These are phyloP conservation scores for Aspergillus sp. DNA, from an alignment of 2,329 filamentous ascomycete genomes.

Conservation along the genomic window DNA sequence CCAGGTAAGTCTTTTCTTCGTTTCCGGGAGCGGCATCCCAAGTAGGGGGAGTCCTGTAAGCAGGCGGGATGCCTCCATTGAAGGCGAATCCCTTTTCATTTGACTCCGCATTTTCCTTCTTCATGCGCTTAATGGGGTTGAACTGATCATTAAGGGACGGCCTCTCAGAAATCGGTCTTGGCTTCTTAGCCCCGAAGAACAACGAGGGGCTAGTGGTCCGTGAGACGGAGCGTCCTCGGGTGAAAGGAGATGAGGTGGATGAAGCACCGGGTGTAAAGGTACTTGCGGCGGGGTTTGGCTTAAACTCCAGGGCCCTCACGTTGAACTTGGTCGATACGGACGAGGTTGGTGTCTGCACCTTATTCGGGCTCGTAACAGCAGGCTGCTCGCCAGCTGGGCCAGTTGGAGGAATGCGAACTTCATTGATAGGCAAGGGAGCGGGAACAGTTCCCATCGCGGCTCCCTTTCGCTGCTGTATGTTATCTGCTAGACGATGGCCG, in stretches of 20 bases:
- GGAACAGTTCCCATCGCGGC: slow-evolving; percentile 47
- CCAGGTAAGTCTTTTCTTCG: slow-evolving; percentile 74
- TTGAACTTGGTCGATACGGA: slow-evolving; percentile 59
- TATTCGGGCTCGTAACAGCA: slow-evolving; percentile 45
- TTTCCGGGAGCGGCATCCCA: slow-evolving; percentile 76
- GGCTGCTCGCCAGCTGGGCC: slow-evolving; percentile 66
- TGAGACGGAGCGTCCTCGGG: slow-evolving; percentile 53
- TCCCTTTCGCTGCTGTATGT: slow-evolving; percentile 56
- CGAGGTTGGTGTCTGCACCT: slow-evolving; percentile 57
- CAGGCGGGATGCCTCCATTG: slow-evolving; percentile 80
- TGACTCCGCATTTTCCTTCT: slow-evolving; percentile 61
- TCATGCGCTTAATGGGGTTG: slow-evolving; percentile 69
- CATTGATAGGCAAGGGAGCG: slow-evolving; percentile 60
- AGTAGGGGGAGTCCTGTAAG: slow-evolving; percentile 80
- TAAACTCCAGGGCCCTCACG: slow-evolving; percentile 72
- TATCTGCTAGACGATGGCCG: slow-evolving; percentile 54
- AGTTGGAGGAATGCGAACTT: slow-evolving; percentile 71
- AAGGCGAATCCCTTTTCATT: slow-evolving; percentile 65
- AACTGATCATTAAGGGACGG: slow-evolving; percentile 58
- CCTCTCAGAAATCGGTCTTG: slow-evolving; percentile 60
- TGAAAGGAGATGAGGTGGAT: slow-evolving; percentile 66
- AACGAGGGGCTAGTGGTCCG: slow-evolving; percentile 52
- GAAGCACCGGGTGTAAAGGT: slow-evolving; percentile 72
- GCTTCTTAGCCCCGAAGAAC: slow-evolving; percentile 72
- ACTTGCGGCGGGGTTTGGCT: slow-evolving; percentile 77